Conservation (phyloP, 495 filamentous ascomycete species). For the Aspergillus bertholletiae region DNA sequence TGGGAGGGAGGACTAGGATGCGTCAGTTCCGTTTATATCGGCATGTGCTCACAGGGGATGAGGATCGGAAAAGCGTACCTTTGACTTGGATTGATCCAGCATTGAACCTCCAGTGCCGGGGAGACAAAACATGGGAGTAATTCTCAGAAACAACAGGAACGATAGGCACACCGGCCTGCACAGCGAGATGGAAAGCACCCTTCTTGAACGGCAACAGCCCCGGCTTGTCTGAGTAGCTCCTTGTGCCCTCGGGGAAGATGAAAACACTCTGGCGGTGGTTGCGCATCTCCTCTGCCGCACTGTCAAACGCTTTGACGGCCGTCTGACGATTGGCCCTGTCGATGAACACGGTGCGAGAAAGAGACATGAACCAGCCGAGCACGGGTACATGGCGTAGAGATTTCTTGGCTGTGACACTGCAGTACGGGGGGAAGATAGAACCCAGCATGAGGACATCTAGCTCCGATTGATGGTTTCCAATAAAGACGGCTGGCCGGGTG, state of each 20-base stretch:
- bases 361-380: constrained; percentile 93
- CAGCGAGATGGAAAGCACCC: constrained; percentile 92
- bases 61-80: constrained; percentile 46
- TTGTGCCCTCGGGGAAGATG: constrained; percentile 92
- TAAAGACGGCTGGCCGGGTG: constrained; percentile 80
- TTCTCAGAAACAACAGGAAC: constrained; percentile 82
- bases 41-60: background rate
- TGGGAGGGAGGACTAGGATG: constrained; percentile 70
- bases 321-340: constrained; percentile 77
- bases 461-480: constrained; percentile 93
- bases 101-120: constrained; percentile 65
- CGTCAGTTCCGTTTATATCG: background rate
- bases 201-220: constrained; percentile 92
- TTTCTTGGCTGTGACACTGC: constrained; percentile 90
- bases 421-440: constrained; percentile 81
- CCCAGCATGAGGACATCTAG: constrained; percentile 92
- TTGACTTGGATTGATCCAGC: constrained; percentile 75
- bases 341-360: constrained; percentile 91
- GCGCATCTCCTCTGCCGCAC: constrained; percentile 76
- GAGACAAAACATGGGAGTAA: constrained; percentile 78
- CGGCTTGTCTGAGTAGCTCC: constrained; percentile 80
- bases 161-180: constrained; percentile 90
- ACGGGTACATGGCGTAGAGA: constrained; percentile 77
- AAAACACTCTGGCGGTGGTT: constrained; percentile 78
- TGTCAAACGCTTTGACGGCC: constrained; percentile 81